These are phyloP conservation scores for Cynanchum wilfordii DNA, from an alignment of 257 asterid genomes.

Conservation along the genomic window DNA sequence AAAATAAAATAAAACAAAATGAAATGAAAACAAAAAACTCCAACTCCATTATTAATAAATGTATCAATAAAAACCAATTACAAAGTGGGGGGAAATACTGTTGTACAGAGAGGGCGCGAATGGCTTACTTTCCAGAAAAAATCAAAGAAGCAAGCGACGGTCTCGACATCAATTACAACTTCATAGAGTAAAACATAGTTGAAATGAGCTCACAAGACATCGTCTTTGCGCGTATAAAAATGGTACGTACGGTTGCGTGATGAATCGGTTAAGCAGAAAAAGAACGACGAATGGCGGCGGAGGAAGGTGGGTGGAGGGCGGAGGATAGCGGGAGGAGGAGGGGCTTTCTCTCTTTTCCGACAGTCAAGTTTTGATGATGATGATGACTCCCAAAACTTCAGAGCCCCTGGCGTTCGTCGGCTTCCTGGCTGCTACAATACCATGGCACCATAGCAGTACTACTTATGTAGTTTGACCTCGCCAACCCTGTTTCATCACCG, in stretches of 20 bases:
- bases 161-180: neutral
- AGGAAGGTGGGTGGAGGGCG: constrained; percentile 8
- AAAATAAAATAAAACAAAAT: neutral
- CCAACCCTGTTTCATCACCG: constrained; percentile 9
- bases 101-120: neutral
- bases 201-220: neutral
- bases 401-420: constrained; percentile 44
- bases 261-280: neutral
- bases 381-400: constrained; percentile 25
- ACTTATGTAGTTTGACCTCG: constrained; percentile 5
- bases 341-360: constrained; percentile 22
- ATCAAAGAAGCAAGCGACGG: neutral
- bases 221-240: neutral
- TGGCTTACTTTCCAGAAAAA: neutral
- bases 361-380: constrained; percentile 17
- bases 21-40: neutral
- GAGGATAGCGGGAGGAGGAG: constrained; percentile 1
- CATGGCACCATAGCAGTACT: constrained; percentile 17
- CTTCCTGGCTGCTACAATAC: constrained; percentile 17
- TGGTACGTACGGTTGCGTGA: neutral
- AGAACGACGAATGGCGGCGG: neutral
- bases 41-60: neutral
- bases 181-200: neutral
- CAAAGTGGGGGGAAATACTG: neutral
- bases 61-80: neutral